Percentiles rank a stretch among this genome's conserved stretches.
phyloP scores from a whole-genome alignment of 2,329 filamentous ascomycete genomes.

The Diaporthe sp. region DNA sequence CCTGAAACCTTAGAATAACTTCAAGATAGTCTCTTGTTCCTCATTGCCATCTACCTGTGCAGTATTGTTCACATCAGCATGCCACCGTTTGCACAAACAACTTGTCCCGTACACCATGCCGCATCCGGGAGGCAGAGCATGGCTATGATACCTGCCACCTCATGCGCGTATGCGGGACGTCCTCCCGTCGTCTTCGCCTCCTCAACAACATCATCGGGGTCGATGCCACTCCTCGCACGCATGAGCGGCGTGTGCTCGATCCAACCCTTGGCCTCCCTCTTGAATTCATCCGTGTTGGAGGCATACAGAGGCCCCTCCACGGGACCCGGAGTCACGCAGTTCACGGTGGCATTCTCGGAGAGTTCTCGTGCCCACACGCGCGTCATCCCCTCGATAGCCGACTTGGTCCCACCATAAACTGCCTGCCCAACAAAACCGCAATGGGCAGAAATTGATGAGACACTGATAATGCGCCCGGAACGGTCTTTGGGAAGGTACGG shows the following conservation, averaged over 20 bases:
- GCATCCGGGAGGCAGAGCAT: constrained; percentile 81
- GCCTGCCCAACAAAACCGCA: constrained; percentile 66
- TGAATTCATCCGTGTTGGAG: constrained; percentile 57
- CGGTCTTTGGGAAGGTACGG: constrained; percentile 79
- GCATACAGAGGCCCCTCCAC: constrained; percentile 68
- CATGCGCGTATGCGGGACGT: constrained; percentile 74
- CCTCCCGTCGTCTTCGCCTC: constrained; percentile 69
- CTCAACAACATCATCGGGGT: constrained; percentile 72
- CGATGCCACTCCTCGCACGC: constrained; percentile 70
- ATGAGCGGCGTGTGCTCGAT: constrained; percentile 72
- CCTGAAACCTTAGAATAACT: background rate
- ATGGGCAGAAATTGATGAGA: constrained; percentile 67
- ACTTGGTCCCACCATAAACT: constrained; percentile 71
- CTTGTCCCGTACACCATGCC: constrained; percentile 84
- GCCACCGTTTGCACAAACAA: constrained; percentile 85
- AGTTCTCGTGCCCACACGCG: constrained; percentile 71
- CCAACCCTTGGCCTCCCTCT: constrained; percentile 57
- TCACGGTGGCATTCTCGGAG: constrained; percentile 65
- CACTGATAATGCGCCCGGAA: constrained; percentile 68
- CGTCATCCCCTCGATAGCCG: constrained; percentile 71
- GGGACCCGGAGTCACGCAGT: constrained; percentile 70
- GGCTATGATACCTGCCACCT: constrained; percentile 81
- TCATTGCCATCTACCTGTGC: background rate
- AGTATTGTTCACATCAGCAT: constrained; percentile 62
- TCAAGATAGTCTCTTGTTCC: background rate